phyloP scores from a whole-genome alignment of 176 grass and related monocot species.

The Eragrostis nindensis region DNA sequence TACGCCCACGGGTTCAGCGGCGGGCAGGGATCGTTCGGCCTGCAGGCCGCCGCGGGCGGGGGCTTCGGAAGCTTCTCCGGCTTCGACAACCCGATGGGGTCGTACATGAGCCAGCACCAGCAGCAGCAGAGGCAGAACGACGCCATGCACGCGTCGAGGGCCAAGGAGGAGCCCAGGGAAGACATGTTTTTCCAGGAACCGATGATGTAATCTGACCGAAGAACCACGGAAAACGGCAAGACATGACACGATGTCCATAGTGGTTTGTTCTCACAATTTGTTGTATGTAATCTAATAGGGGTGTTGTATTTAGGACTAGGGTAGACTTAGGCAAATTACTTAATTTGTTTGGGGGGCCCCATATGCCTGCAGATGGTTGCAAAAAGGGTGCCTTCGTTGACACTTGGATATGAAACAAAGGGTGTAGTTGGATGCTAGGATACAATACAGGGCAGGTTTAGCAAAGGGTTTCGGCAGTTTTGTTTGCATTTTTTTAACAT shows the following conservation, averaged over 20 bases:
- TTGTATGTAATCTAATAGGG: constrained; percentile 9
- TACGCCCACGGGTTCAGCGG: constrained; percentile 45
- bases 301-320: constrained; percentile 44
- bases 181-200: constrained; percentile 55
- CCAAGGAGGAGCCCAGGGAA: constrained; percentile 77
- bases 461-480: constrained; percentile 19
- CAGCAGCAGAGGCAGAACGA: constrained; percentile 75
- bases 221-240: constrained; percentile 1
- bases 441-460: constrained; percentile 23
- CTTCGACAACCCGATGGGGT: constrained; percentile 52
- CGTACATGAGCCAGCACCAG: constrained; percentile 68
- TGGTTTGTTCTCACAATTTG: background rate
- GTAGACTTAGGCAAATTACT: constrained; percentile 55
- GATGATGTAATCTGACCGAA: constrained; percentile 40
- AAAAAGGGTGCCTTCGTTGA: constrained; percentile 37
- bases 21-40: constrained; percentile 39
- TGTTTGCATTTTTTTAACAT: constrained; percentile 18
- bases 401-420: constrained; percentile 13
- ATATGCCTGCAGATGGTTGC: constrained; percentile 35
- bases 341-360: constrained; percentile 61
- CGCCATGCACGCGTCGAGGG: constrained; percentile 49
- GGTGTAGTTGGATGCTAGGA: constrained; percentile 32
- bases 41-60: constrained; percentile 29
- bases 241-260: constrained; percentile 21
- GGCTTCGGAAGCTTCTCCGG: constrained; percentile 48